Percentiles rank a stretch among this genome's conserved stretches.
Conservation (phyloP, 2,329 filamentous ascomycete genomes). For the Colletotrichum limetticola region DNA sequence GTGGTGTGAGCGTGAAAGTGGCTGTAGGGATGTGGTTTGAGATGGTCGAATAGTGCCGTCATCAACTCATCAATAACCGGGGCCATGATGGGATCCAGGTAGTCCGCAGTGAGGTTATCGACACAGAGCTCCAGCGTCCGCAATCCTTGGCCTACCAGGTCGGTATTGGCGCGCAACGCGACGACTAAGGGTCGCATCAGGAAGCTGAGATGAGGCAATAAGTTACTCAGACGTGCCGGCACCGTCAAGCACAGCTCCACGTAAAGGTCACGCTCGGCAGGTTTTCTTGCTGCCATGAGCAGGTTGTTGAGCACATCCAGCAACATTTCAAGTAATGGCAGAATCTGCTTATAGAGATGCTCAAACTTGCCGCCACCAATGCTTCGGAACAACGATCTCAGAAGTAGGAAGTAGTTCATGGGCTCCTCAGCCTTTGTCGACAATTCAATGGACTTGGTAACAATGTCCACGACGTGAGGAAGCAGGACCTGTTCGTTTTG, state of each 20-base stretch:
- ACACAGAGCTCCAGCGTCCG: slow-evolving; percentile 96
- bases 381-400: slow-evolving; percentile 92
- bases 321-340: slow-evolving; percentile 96
- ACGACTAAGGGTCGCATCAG: slow-evolving; percentile 98
- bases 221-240: slow-evolving; percentile 90
- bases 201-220: slow-evolving; percentile 94
- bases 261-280: slow-evolving; percentile 91
- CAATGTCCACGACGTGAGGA: slow-evolving; percentile 96
- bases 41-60: slow-evolving; percentile 95
- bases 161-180: slow-evolving; percentile 87
- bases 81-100: slow-evolving; percentile 98
- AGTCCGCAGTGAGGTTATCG: slow-evolving; percentile 97
- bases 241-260: slow-evolving; percentile 98
- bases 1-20: slow-evolving; percentile 98
- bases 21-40: slow-evolving; percentile 92
- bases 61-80: slow-evolving; percentile 99
- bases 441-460: slow-evolving; percentile 95
- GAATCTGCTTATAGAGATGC: slow-evolving; percentile 96
- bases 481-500: slow-evolving; percentile 97
- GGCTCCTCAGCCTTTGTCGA: slow-evolving; percentile 96
- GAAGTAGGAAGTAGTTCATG: slow-evolving; percentile 96
- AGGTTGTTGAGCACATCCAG: slow-evolving; percentile 97
- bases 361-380: slow-evolving; percentile 98
- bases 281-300: slow-evolving; percentile 88
- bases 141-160: slow-evolving; percentile 93